Percentiles rank a stretch among this genome's conserved stretches.
These are phyloP conservation scores for Phragmites australis DNA, from an alignment of 176 grass and related monocot species.

Conservation along the genomic window DNA sequence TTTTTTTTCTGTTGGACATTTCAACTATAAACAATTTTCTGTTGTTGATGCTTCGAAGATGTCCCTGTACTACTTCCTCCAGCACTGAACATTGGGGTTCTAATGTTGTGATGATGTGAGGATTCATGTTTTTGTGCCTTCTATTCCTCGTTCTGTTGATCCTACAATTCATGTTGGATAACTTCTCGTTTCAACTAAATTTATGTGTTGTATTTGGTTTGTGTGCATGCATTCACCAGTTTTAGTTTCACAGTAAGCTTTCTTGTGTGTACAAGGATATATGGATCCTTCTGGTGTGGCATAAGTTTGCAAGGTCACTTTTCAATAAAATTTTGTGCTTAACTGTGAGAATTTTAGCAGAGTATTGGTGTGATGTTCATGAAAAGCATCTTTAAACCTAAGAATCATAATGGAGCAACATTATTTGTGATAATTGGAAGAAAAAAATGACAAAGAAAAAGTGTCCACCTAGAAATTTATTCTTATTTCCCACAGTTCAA, in stretches of 20 bases:
- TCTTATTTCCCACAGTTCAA: background rate
- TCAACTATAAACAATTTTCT: background rate
- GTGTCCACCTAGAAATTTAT: background rate
- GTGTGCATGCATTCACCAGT: background rate
- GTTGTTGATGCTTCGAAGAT: background rate
- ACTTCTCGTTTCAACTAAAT: background rate
- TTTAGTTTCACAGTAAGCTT: background rate
- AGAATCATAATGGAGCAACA: no score
- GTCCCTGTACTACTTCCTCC: background rate
- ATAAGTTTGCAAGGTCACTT: constrained; percentile 50
- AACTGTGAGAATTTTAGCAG: background rate
- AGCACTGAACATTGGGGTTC: background rate
- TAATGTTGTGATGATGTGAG: background rate
- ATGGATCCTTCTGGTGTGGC: constrained; percentile 43
- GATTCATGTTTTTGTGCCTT: background rate
- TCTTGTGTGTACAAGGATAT: background rate
- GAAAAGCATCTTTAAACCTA: no score
- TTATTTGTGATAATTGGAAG: no score
- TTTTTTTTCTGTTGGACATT: background rate
- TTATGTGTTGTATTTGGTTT: background rate
- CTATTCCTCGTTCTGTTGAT: background rate
- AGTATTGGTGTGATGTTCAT: no score
- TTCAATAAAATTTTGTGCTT: constrained; percentile 32
- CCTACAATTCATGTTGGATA: background rate
- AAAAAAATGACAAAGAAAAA: background rate